These are phyloP conservation scores for Fusarium irregulare DNA, from an alignment of 2,329 filamentous ascomycete species.

Conservation along the genomic window DNA sequence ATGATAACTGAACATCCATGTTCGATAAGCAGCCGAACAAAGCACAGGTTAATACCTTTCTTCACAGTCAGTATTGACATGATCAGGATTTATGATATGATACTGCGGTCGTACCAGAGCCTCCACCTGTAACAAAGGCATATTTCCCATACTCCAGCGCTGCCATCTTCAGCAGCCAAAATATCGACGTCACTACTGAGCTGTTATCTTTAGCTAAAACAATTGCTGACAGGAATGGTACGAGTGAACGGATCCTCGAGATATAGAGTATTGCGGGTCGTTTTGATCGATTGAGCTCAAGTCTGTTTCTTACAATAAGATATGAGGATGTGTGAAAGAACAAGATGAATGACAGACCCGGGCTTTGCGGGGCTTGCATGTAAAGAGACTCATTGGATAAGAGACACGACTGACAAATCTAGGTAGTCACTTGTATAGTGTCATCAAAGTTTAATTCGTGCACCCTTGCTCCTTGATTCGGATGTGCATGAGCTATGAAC, in stretches of 20 bases:
- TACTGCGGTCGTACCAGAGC: conserved; percentile 33
- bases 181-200: not conserved
- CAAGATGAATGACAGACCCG: not conserved
- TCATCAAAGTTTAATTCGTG: conserved; percentile 5
- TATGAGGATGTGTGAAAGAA: not conserved
- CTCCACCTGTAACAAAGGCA: conserved; percentile 39
- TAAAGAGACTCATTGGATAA: conserved; percentile 45
- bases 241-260: no score
- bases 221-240: not conserved
- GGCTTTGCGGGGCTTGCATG: conserved; percentile 35
- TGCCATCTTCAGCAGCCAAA: not conserved
- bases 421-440: not conserved
- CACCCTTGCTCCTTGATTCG: not conserved
- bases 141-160: conserved; percentile 46
- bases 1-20: conserved; percentile 54
- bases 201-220: not conserved
- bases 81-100: not conserved
- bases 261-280: not conserved
- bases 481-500: not conserved
- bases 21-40: conserved; percentile 49
- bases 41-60: conserved; percentile 53
- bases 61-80: not conserved
- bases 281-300: not conserved
- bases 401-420: conserved; percentile 8
- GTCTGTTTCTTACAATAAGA: not conserved